phyloP scores from a whole-genome alignment of 2,329 filamentous ascomycete species.

The Fusarium pseudocircinatum region DNA sequence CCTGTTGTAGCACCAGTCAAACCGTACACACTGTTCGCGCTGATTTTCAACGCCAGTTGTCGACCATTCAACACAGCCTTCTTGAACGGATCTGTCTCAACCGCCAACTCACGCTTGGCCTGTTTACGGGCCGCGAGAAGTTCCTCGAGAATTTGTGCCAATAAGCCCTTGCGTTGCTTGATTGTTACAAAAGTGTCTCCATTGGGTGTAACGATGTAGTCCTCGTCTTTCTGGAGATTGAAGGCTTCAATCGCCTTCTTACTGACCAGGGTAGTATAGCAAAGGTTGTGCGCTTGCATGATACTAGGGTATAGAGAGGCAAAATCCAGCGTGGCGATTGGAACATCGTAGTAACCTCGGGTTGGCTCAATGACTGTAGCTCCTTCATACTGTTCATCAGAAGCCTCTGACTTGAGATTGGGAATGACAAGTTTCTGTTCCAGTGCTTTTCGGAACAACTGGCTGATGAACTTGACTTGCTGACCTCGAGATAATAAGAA shows the following conservation, averaged over 20 bases:
- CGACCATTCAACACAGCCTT: constrained; percentile 98
- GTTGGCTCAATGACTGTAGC: constrained; percentile 97
- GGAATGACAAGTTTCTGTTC: constrained; percentile 96
- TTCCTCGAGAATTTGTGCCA: constrained; percentile 96
- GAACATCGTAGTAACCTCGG: constrained; percentile 92
- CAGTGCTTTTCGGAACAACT: constrained; percentile 92
- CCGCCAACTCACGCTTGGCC: constrained; percentile 87
- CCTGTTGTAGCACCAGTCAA: constrained; percentile 95
- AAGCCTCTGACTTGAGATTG: constrained; percentile 75
- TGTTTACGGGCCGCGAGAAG: constrained; percentile 90
- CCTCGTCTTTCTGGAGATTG: constrained; percentile 83
- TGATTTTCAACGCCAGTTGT: constrained; percentile 94
- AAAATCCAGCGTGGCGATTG: constrained; percentile 97
- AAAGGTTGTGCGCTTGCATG: constrained; percentile 98
- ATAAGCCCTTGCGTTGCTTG: constrained; percentile 88
- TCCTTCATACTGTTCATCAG: constrained; percentile 94
- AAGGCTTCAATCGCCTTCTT: constrained; percentile 81
- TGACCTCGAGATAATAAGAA: constrained; percentile 91
- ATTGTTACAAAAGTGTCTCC: constrained; percentile 91
- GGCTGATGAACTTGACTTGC: constrained; percentile 97
- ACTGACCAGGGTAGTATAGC: constrained; percentile 88
- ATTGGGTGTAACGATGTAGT: constrained; percentile 96
- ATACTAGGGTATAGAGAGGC: constrained; percentile 98
- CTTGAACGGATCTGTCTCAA: constrained; percentile 95
- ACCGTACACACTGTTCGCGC: constrained; percentile 97